Percentiles rank a stretch among this genome's conserved stretches.
These are phyloP conservation scores for Paraphoma sp. DNA, from an alignment of 2,329 filamentous ascomycete genomes.

Conservation along the genomic window DNA sequence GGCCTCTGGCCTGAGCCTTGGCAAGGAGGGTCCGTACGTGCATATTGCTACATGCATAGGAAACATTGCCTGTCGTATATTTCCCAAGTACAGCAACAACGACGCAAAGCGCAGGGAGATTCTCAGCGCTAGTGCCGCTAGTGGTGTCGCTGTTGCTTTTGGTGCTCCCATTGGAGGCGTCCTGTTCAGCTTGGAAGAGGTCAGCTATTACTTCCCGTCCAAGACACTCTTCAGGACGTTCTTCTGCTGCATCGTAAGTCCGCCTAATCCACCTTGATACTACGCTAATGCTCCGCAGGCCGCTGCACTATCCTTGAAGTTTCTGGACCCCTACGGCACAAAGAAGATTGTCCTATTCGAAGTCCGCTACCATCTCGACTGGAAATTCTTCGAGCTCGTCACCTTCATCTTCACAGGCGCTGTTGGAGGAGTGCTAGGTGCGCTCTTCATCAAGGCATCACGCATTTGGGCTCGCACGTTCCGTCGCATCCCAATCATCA, in stretches of 20 bases:
- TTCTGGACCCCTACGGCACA: slow-evolving; percentile 94
- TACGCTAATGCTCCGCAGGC: slow-evolving; percentile 43
- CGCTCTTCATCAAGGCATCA: slow-evolving; percentile 95
- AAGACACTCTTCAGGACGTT: slow-evolving; percentile 98
- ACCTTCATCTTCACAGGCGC: slow-evolving; percentile 87
- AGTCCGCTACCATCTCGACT: slow-evolving; percentile 87
- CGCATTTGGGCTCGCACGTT: slow-evolving; percentile 89
- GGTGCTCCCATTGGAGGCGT: slow-evolving; percentile 90
- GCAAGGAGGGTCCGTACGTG: slow-evolving; percentile 96
- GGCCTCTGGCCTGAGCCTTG: slow-evolving; percentile 88
- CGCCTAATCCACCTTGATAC: neutral
- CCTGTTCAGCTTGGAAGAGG: slow-evolving; percentile 92
- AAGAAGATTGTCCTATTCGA: slow-evolving; percentile 97
- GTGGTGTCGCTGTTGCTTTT: slow-evolving; percentile 92
- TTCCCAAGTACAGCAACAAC: slow-evolving; percentile 90
- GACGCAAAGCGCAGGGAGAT: slow-evolving; percentile 94
- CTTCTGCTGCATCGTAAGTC: slow-evolving; percentile 88
- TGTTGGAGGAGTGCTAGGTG: slow-evolving; percentile 82
- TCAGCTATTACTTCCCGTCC: slow-evolving; percentile 95
- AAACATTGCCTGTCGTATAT: slow-evolving; percentile 94
- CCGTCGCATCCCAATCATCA: slow-evolving; percentile 79
- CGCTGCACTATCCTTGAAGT: slow-evolving; percentile 89
- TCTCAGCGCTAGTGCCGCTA: slow-evolving; percentile 88
- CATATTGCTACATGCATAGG: slow-evolving; percentile 95
- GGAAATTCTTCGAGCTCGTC: slow-evolving; percentile 90